Evolutionary conservation across 2,329 filamentous ascomycete genomes (phyloP), one percentile per base, ranked within the genome.

Genomic region (Pseudocercospora crystallina): DNA sequence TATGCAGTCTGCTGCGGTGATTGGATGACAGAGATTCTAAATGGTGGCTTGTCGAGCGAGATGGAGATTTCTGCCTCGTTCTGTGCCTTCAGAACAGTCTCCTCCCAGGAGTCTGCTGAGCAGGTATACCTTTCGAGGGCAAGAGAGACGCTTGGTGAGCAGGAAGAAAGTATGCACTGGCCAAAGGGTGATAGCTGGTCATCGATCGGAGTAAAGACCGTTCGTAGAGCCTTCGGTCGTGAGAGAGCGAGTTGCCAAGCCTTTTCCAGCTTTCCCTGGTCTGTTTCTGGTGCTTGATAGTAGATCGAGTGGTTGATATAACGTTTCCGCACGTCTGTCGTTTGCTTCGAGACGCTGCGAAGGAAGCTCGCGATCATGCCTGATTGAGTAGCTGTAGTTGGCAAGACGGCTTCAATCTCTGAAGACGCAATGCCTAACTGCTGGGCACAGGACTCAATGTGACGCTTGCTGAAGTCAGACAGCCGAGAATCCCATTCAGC

Each of bases 301-400:
- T 66, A 53, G 91, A 81, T 0, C 78, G 76, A 15, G 78, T 76
- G 68, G 89, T 45, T 61, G 33, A 41, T 47, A 36, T 38, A 62
- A 2, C n/a, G 47, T 33, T 38, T 56, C 26, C 34, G 51, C 5
- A 9, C 36, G 5, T 13, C 34, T 42, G 10, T 32, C 17, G 64
- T 95, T 95, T 8, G 84, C 76, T 36, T 69, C 71, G 2, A 51
- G 10, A 50, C 73, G 57, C 54, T 84, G 74, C 14, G 72, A 73
- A 8, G 76, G 68, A 2, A 87, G 89, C 70, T 95, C 0, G 82
- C 76, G n/a, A 95, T 75, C 89, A 95, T 94, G 1, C 88, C 83
- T 17, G 79, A 73, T 61, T 96, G 90, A 11, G 92, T 75, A 11
- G 83, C 79, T 2, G 84, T 90, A 65, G 89, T 92, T 5, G 78